Evolutionary conservation across 352 stramenopile genomes (phyloP), one percentile per base, ranked within the genome.

Genomic region (Pythium periplocum): DNA sequence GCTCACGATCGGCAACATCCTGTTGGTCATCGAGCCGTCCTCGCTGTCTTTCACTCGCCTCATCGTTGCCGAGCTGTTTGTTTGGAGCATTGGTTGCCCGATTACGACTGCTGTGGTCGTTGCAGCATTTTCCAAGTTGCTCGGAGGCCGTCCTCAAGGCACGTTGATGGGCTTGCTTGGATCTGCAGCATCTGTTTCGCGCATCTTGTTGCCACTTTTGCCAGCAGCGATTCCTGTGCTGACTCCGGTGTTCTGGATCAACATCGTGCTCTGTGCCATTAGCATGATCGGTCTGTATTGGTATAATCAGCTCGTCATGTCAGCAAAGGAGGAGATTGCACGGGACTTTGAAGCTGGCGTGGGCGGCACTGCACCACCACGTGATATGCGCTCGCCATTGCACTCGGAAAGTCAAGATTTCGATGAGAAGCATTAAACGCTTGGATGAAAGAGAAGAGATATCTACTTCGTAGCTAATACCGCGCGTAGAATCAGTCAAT

Each of bases 121-220:
- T 9, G 77, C 79, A 17, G 79, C 82, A 2, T 92, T 90, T 47
- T 90, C 79, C 35, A 89, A 89, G 49, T 49, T 90, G n/a, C 67
- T 93, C 11, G 82, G 79, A 17, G 71, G 74, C 33, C 73, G 80
- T 30, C 82, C 80, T 4, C 82, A 93, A 60, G 82, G 82, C 40
- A 93, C 79, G 37, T 68, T 89, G 12, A 93, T 93, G 82, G 82
- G 79, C 1, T 59, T 90, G 45, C 68, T 93, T 0, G 82, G 82
- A 0, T 90, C 82, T 12, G 78, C 82, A 4, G 79, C 69, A 4
- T 93, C 82, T 0, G 63, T 89, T 7, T 87, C 76, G 52, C 79
- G 82, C 9, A 93, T 90, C 49, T 66, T 93, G 34, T 55, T 93
- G 26, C 82, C 82, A 31, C 65, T 93, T 31, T 31, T 93, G 36